A percentile compares a stretch with the other conserved stretches of the same genome.
These are phyloP conservation scores for Aspergillus arachidicola DNA, from an alignment of 2,329 filamentous ascomycete species.

Conservation along the genomic window DNA sequence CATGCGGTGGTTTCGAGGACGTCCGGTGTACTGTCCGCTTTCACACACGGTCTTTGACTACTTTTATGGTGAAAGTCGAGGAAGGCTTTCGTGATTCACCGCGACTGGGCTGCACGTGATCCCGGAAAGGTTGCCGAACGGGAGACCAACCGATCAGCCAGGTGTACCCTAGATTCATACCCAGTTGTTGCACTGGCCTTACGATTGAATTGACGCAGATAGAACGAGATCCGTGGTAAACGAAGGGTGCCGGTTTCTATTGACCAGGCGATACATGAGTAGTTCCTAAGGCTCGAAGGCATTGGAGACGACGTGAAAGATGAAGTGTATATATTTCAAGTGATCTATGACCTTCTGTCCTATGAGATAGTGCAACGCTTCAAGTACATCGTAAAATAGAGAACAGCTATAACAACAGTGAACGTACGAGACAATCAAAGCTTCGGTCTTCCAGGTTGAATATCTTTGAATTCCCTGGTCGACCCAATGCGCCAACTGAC, in stretches of 20 bases:
- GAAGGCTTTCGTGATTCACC: too few species aligned
- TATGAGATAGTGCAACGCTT: background rate
- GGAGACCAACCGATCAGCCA: background rate
- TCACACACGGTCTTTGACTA: too few species aligned
- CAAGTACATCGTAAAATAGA: background rate
- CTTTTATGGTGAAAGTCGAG: too few species aligned
- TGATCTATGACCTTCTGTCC: background rate
- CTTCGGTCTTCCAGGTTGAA: constrained; percentile 25
- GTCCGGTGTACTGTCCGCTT: too few species aligned
- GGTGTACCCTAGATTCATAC: background rate
- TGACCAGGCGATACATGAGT: background rate
- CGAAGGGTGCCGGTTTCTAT: fast-evolving
- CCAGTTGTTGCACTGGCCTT: too few species aligned
- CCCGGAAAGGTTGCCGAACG: background rate
- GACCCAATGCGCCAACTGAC: constrained; percentile 53
- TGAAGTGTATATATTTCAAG: background rate
- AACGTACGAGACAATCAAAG: constrained; percentile 14
- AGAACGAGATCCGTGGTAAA: too few species aligned
- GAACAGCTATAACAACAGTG: background rate
- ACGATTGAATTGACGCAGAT: too few species aligned
- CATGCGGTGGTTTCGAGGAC: too few species aligned
- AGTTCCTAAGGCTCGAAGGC: background rate
- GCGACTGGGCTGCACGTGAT: background rate
- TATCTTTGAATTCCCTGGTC: constrained; percentile 30
- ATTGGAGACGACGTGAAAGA: background rate